These are phyloP conservation scores for Paraphaeosphaeria minitans DNA, from an alignment of 2,329 filamentous ascomycete species.

Conservation along the genomic window DNA sequence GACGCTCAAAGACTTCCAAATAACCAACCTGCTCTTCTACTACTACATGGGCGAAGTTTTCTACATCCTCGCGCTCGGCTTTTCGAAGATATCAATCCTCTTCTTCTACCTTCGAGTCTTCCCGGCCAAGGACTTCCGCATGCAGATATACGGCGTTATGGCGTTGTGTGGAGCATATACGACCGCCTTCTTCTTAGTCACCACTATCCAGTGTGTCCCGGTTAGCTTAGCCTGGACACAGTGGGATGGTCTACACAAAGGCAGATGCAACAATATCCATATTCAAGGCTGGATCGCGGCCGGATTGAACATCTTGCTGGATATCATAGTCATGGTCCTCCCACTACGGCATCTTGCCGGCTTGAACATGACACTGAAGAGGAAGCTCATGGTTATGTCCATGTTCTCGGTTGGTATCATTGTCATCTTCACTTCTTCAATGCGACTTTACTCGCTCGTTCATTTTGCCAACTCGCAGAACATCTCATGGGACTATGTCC, in stretches of 20 bases:
- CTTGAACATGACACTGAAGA: constrained; percentile 38
- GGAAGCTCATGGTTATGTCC: constrained; percentile 43
- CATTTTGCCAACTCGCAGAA: constrained; percentile 50
- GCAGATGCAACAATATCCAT: constrained; percentile 41
- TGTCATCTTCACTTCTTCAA: constrained; percentile 28
- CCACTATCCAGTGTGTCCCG: constrained; percentile 57
- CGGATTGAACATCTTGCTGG: constrained; percentile 41
- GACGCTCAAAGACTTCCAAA: constrained; percentile 49
- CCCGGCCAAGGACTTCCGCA: constrained; percentile 32
- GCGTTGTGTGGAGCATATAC: constrained; percentile 33
- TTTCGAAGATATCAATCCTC: constrained; percentile 44
- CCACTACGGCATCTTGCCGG: constrained; percentile 38
- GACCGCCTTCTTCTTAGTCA: constrained; percentile 55
- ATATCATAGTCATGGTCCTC: constrained; percentile 35
- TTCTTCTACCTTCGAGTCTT: constrained; percentile 45
- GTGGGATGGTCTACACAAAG: constrained; percentile 33
- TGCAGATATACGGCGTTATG: constrained; percentile 31
- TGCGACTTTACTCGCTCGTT: constrained; percentile 49
- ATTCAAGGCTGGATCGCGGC: constrained; percentile 38
- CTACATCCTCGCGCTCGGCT: constrained; percentile 36
- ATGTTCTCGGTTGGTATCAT: constrained; percentile 46
- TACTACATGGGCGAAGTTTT: constrained; percentile 38
- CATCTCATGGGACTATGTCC: constrained; percentile 47
- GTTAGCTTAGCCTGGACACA: constrained; percentile 55
- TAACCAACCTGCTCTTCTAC: constrained; percentile 51